phyloP scores from a whole-genome alignment of 2,329 filamentous ascomycete genomes.

The Calonectria hongkongensis region DNA sequence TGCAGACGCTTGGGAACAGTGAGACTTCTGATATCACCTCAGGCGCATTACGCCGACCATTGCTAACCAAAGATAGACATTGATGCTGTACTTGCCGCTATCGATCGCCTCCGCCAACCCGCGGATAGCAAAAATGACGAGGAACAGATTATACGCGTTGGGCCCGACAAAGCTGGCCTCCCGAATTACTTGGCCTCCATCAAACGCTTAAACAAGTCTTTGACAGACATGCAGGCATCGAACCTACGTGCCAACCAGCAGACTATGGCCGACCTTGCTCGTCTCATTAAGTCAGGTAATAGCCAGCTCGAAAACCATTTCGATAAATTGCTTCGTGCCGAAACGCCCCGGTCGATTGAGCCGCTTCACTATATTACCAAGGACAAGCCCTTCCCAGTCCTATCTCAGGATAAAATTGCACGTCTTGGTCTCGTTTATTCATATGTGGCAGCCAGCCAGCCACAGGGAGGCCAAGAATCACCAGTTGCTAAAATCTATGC shows the following conservation, averaged over 20 bases:
- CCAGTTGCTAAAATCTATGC: conserved; percentile 89
- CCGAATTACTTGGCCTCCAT: conserved; percentile 91
- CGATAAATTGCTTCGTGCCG: conserved; percentile 82
- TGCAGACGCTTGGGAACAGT: conserved; percentile 92
- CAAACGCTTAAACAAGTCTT: conserved; percentile 90
- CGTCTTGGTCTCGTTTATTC: conserved; percentile 86
- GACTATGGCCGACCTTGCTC: conserved; percentile 86
- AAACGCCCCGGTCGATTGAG: conserved; percentile 88
- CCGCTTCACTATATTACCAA: conserved; percentile 96
- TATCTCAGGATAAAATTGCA: conserved; percentile 85
- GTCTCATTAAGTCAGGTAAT: conserved; percentile 86
- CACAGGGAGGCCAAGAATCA: conserved; percentile 74
- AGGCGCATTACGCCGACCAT: not conserved
- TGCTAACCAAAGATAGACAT: conserved; percentile 76
- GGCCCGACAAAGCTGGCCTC: conserved; percentile 89
- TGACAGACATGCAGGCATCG: conserved; percentile 89
- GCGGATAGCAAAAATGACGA: conserved; percentile 93
- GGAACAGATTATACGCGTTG: conserved; percentile 91
- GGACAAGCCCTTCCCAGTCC: conserved; percentile 86
- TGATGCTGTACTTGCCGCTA: conserved; percentile 88
- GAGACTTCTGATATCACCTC: conserved; percentile 32
- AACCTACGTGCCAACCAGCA: conserved; percentile 95
- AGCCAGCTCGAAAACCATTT: conserved; percentile 90
- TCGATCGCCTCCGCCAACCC: conserved; percentile 92
- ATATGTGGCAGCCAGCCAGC: conserved; percentile 80